Evolutionary conservation across 75 land plant genomes (phyloP), one percentile per base, ranked within the genome.

Genomic region (Adiantum capillusveneris): DNA sequence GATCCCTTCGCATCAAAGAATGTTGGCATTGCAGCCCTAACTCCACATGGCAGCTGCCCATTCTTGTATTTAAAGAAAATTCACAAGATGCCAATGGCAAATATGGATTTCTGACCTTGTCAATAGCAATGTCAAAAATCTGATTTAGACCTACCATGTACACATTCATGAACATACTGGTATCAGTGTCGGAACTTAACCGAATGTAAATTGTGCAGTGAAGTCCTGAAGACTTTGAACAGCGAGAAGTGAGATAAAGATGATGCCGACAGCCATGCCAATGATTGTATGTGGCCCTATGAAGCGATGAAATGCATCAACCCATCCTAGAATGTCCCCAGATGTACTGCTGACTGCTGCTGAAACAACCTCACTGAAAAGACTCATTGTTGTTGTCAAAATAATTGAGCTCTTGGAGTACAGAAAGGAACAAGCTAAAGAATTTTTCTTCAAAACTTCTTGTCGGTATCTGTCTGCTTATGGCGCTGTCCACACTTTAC

Each of bases 61-160:
- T 54, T 7, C 85, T 96, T 64, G 88, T 90, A 29, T 53, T 54
- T 18, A 76, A 22, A 27, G 98, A 83, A 67, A 70, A 94, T 74
- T 94, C 98, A 43, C 98, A 96, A 53, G 98, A 94, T 39, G 98
- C 98, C 57, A 94, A 71, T 28, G 98, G 98, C 61, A 94, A 96
- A 74, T 79, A 68, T 44, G 98, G 98, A 65, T 94, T 94, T 63
- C 90, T 94, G n/a, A 94, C 74, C 96, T 86, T 86, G 73, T 94
- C 98, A 59, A 94, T 94, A 14, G 84, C 88, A 41, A 94, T 84
- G 65, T 94, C 98, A 63, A 59, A 81, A 29, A 94, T 31, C 64
- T 94, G 98, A 69, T 94, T 94, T 53, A 94, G 60, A 30, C 98
- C 98, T 63, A 94, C 98, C 50, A 94, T 90, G 67, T 89, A 94